Evolutionary conservation across 129 eudicot genomes (phyloP).

Genomic region (Lactuca saligna): DNA sequence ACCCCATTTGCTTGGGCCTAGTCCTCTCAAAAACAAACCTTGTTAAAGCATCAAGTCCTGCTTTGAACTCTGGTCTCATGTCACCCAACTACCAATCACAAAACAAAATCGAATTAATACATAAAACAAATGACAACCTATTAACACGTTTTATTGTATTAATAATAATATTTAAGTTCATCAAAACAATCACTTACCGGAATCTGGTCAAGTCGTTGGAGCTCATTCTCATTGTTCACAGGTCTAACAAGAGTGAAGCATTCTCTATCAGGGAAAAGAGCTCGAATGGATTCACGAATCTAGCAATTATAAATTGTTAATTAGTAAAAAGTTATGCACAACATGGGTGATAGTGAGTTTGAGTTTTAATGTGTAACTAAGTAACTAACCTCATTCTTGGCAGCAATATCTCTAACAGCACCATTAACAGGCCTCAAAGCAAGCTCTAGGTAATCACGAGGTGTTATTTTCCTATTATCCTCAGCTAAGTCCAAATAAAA

Average conservation of each 20-base stretch:
- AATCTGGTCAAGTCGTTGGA: constrained; percentile 87
- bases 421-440: constrained; percentile 88
- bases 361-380: not conserved
- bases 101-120: not conserved
- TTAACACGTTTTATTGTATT: not conserved
- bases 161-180: not conserved
- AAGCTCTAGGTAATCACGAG: constrained; percentile 94
- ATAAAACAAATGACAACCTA: constrained; percentile 18
- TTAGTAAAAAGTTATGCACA: constrained; percentile 14
- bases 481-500: constrained; percentile 86
- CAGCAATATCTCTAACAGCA: constrained; percentile 70
- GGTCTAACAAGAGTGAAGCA: constrained; percentile 99
- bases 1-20: constrained; percentile 91
- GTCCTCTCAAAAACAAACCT: constrained; percentile 96
- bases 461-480: constrained; percentile 87
- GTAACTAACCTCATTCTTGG: constrained; percentile 82
- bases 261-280: constrained; percentile 98
- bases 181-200: constrained; percentile 46
- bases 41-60: constrained; percentile 89
- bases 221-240: constrained; percentile 76
- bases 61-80: constrained; percentile 89
- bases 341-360: not conserved
- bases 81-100: constrained; percentile 57
- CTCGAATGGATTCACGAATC: constrained; percentile 98
- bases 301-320: constrained; percentile 23